A percentile compares a stretch with the other conserved stretches of the same genome.
Conservation (phyloP, 2,329 filamentous ascomycete species). For the Fusarium mexicanum region DNA sequence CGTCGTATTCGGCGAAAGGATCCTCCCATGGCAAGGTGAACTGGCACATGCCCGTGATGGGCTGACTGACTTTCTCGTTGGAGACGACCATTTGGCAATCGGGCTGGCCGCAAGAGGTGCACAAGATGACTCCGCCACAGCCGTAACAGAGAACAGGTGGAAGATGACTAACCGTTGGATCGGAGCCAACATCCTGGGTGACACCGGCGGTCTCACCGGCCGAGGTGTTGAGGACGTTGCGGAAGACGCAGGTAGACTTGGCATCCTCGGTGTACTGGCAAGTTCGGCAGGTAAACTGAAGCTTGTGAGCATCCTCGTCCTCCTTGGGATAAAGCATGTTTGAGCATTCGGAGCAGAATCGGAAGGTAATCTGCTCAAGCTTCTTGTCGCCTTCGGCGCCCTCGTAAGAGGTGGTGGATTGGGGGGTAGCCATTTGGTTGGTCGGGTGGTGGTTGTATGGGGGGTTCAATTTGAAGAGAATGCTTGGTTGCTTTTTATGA, state of each 20-base stretch:
- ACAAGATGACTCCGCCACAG: conserved; percentile 58
- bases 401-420: conserved; percentile 58
- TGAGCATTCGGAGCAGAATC: conserved; percentile 98
- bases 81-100: conserved; percentile 37
- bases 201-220: conserved; percentile 96
- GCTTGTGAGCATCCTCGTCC: conserved; percentile 81
- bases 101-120: conserved; percentile 51
- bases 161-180: conserved; percentile 92
- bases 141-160: conserved; percentile 56
- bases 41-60: conserved; percentile 46
- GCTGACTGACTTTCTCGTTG: conserved; percentile 27
- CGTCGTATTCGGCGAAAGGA: conserved; percentile 52
- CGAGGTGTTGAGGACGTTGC: conserved; percentile 90
- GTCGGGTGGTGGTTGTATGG: conserved; percentile 15
- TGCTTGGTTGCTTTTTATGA: conserved; percentile 6
- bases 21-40: conserved; percentile 46
- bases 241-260: conserved; percentile 90
- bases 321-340: conserved; percentile 99
- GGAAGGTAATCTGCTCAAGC: conserved; percentile 88
- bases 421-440: conserved; percentile 65
- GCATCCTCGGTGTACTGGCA: conserved; percentile 92
- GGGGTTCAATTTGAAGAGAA: conserved; percentile 6
- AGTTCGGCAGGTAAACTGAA: conserved; percentile 96
- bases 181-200: conserved; percentile 94
- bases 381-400: conserved; percentile 58